Conservation (phyloP, 441 rosid genomes). For the Daphne laureola region DNA sequence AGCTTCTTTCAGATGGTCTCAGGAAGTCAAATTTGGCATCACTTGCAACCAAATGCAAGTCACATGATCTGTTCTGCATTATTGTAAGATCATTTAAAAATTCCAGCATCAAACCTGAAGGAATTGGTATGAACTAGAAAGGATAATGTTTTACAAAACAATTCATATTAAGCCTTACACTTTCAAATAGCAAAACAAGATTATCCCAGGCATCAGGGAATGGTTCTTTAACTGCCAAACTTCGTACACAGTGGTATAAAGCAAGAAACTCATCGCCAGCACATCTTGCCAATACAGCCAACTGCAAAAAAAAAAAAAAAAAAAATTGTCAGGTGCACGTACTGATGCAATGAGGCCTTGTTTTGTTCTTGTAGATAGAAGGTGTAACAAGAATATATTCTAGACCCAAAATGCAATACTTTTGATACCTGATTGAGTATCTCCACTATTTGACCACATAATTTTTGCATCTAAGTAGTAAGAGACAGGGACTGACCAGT, state of each 20-base stretch:
- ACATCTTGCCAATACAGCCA: slow-evolving; percentile 86
- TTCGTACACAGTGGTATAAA: slow-evolving; percentile 83
- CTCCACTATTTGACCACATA: slow-evolving; percentile 83
- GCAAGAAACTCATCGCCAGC: slow-evolving; percentile 88
- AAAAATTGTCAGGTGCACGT: not conserved
- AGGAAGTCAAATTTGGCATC: slow-evolving; percentile 49
- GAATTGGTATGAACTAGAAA: slow-evolving; percentile 1
- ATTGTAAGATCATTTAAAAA: slow-evolving; percentile 26
- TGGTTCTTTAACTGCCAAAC: slow-evolving; percentile 89
- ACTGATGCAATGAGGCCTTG: slow-evolving; percentile 6
- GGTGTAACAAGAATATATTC: not conserved
- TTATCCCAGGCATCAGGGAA: slow-evolving; percentile 87
- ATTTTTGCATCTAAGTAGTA: slow-evolving; percentile 66
- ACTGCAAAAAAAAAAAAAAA: slow-evolving; percentile 32
- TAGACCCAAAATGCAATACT: not conserved
- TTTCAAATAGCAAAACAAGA: slow-evolving; percentile 67
- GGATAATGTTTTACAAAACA: not conserved
- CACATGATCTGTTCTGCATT: slow-evolving; percentile 69
- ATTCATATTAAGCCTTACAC: slow-evolving; percentile 33
- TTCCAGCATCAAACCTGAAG: slow-evolving; percentile 7
- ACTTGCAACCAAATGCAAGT: slow-evolving; percentile 27
- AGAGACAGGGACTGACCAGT: slow-evolving; percentile 78
- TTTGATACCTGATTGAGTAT: slow-evolving; percentile 84
- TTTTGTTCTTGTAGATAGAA: slow-evolving; percentile 6
- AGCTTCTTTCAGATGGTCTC: slow-evolving; percentile 41